Conservation (phyloP, 1,284 basidiomycete species). For the Pterulicium gracile region DNA sequence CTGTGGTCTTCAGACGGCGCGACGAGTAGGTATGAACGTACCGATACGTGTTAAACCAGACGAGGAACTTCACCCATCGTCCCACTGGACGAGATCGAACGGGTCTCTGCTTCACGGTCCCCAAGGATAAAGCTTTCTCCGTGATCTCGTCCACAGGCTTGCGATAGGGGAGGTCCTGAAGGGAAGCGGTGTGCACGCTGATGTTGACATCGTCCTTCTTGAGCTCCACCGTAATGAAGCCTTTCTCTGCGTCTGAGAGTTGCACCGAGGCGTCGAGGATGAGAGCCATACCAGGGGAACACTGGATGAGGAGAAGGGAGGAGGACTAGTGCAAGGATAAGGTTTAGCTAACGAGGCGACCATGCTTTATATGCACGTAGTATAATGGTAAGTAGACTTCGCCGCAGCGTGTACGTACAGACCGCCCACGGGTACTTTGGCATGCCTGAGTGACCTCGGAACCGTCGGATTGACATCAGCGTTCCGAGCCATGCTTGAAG, state of each 20-base stretch:
- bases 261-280: neutral
- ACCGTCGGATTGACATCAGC: too few relatives aligned
- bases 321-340: neutral
- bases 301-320: too few relatives aligned
- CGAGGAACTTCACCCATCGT: constrained; percentile 38
- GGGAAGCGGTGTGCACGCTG: too few relatives aligned
- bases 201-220: neutral
- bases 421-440: too few relatives aligned
- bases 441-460: too few relatives aligned
- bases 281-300: too few relatives aligned
- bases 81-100: neutral
- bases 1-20: constrained; percentile 3
- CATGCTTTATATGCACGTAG: too few relatives aligned
- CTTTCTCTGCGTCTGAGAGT: neutral
- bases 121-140: neutral
- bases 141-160: neutral
- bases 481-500: too few relatives aligned
- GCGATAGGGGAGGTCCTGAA: neutral
- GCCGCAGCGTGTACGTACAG: too few relatives aligned
- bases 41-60: constrained; percentile 68
- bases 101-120: neutral
- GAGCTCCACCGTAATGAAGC: neutral
- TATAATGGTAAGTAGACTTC: too few relatives aligned
- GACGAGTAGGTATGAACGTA: constrained; percentile 14
- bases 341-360: neutral